These are phyloP conservation scores for Boletus sensibilis DNA, from an alignment of 768 basidiomycete species.

Conservation along the genomic window DNA sequence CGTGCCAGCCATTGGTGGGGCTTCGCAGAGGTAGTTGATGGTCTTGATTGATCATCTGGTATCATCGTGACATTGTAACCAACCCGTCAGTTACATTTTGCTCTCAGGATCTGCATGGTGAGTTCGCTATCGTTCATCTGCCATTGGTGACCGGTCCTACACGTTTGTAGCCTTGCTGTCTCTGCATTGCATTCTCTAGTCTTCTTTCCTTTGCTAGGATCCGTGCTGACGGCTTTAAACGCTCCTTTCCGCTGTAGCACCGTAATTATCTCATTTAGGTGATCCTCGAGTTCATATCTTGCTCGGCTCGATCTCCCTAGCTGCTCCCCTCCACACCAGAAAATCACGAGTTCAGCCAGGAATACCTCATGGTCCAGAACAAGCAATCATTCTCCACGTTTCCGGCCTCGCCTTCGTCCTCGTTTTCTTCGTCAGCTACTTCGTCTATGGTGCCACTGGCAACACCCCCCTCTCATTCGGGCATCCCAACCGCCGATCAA, in stretches of 20 bases:
- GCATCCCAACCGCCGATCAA: constrained; percentile 45
- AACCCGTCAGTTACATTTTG: constrained; percentile 9
- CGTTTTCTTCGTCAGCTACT: constrained; percentile 44
- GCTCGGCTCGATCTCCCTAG: constrained; percentile 22
- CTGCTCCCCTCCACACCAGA: constrained; percentile 13
- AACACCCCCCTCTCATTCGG: constrained; percentile 38
- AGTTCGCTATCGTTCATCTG: constrained; percentile 13
- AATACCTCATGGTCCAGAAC: constrained; percentile 33
- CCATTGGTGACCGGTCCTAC: constrained; percentile 2
- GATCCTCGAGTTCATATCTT: constrained; percentile 31
- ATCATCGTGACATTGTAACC: constrained; percentile 4
- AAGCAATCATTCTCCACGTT: constrained; percentile 41
- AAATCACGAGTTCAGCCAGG: constrained; percentile 21
- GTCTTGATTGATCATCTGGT: constrained; percentile 27
- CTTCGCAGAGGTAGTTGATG: constrained; percentile 18
- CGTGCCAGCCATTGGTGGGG: constrained; percentile 6
- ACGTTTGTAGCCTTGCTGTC: constrained; percentile 26
- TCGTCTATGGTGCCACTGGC: constrained; percentile 41
- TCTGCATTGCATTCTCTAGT: constrained; percentile 23
- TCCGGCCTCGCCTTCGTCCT: constrained; percentile 42
- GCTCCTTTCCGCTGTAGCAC: constrained; percentile 25
- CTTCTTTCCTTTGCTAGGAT: constrained; percentile 12
- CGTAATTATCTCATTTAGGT: constrained; percentile 29
- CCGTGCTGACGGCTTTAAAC: constrained; percentile 15
- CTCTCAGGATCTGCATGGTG: constrained; percentile 24